phyloP scores from a whole-genome alignment of 768 basidiomycete species.

The Mycena capillaripes region DNA sequence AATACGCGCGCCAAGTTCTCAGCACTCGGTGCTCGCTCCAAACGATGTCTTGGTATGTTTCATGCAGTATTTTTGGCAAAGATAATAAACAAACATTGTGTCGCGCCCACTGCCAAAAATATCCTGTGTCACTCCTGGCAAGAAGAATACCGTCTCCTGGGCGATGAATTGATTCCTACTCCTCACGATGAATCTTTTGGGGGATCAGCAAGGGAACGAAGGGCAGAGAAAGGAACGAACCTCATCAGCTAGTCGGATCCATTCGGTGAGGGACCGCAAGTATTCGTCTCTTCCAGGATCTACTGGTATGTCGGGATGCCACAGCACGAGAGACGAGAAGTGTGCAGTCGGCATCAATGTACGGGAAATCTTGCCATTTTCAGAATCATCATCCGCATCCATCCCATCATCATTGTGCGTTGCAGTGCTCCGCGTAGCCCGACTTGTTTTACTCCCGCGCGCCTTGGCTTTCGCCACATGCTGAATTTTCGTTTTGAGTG shows the following conservation, averaged over 20 bases:
- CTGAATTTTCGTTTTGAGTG: slow-evolving; percentile 28
- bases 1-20: too few species aligned
- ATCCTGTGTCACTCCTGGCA: too few species aligned
- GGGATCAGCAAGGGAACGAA: background rate
- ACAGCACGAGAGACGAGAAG: slow-evolving; percentile 80
- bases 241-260: slow-evolving; percentile 75
- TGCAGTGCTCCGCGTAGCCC: slow-evolving; percentile 46
- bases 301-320: slow-evolving; percentile 80
- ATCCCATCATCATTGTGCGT: slow-evolving; percentile 31
- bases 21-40: too few species aligned
- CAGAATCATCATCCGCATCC: slow-evolving; percentile 39
- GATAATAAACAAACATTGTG: too few species aligned
- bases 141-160: too few species aligned
- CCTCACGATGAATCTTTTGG: slow-evolving; percentile 27
- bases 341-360: slow-evolving; percentile 62
- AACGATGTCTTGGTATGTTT: too few species aligned
- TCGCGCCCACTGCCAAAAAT: too few species aligned
- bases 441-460: slow-evolving; percentile 29
- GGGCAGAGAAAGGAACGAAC: slow-evolving; percentile 49
- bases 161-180: slow-evolving; percentile 11
- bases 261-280: slow-evolving; percentile 75
- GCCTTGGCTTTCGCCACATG: slow-evolving; percentile 31
- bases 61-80: too few species aligned
- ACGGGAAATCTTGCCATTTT: slow-evolving; percentile 42
- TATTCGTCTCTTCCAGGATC: slow-evolving; percentile 84